Base-by-base conservation (phyloP, 208 protist species). In the Trichomonas vaginalis region DNA sequence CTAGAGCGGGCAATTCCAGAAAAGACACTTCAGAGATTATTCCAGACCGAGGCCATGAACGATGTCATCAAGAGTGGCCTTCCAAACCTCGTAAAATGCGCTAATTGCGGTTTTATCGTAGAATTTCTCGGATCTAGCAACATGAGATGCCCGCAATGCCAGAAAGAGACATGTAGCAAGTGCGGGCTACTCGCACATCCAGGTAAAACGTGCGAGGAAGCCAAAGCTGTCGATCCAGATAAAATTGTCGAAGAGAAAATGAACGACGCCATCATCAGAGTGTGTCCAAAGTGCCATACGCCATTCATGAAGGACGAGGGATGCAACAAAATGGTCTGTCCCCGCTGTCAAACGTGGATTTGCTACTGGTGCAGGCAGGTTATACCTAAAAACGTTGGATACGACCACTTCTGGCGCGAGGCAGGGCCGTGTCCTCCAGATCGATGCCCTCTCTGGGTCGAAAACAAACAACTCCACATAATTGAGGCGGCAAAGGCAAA, bases 281-380 rank as follows among this genome's bases (percentile, higher is more conserved):
- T 40, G 8, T 92, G 86, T 51, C 86, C 86, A 39, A 92, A 92
- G 15, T 92, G 86, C n/a, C 48, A 92, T n/a, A 92, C 86, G 0
- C 86, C 42, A 92, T 92, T 92, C 32, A 51, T 92, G 40, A 92
- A 92, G 39, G 86, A 92, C 17, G 86, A 92, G 56, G 86, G 86
- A 92, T 92, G 86, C 35, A 92, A 92, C 37, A 92, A 92, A 51
- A 92, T 92, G 86, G 86, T 48, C 35, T 92, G 86, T 27, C 86
- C 86, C 9, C 23, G 86, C 48, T 92, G 86, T 39, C 40, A 92
- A 51, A 92, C 86, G 27, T 92, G 86, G 86, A 92, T 92, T 39
- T 92, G 86, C 27, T 92, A 92, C 37, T 92, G 86, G 86, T 92
- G 86, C n/a, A 23, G 86, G 17, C 23, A 92, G 17, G 45, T 92